phyloP scores from a whole-genome alignment of 441 rosid genomes.

The Adansonia rubrostipa region DNA sequence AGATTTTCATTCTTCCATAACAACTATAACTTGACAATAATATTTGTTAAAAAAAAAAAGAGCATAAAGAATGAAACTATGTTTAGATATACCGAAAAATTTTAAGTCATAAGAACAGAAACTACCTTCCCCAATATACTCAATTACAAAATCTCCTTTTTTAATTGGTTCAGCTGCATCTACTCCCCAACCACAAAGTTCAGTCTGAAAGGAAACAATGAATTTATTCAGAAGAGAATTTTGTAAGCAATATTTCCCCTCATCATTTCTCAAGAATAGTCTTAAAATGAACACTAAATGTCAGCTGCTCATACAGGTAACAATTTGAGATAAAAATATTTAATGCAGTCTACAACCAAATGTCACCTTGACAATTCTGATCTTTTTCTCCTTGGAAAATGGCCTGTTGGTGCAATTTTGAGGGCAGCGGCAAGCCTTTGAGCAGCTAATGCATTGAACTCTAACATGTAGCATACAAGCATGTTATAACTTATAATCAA shows the following conservation, averaged over 20 bases:
- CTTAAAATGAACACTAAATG: neutral
- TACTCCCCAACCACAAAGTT: conserved; percentile 96
- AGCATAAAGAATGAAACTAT: neutral
- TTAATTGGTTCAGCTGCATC: conserved; percentile 79
- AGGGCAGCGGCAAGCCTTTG: conserved; percentile 81
- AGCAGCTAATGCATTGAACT: conserved; percentile 93
- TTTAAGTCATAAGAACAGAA: neutral
- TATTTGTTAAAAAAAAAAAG: neutral
- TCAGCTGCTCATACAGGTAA: neutral
- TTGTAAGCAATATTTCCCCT: neutral
- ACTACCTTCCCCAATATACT: conserved; percentile 97
- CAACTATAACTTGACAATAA: neutral
- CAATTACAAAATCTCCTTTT: conserved; percentile 80
- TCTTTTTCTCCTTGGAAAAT: conserved; percentile 87
- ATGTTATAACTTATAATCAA: neutral
- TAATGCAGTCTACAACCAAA: neutral
- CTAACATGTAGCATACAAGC: conserved; percentile 36
- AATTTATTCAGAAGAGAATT: conserved; percentile 21
- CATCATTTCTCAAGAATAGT: conserved; percentile 7
- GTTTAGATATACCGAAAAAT: neutral
- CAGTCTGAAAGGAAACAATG: conserved; percentile 60
- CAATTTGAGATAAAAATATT: neutral
- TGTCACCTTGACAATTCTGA: conserved; percentile 75
- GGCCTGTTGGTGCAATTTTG: conserved; percentile 92
- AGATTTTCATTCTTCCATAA: neutral